Conservation (phyloP, 768 basidiomycete species). For the Ramaria rubella region DNA sequence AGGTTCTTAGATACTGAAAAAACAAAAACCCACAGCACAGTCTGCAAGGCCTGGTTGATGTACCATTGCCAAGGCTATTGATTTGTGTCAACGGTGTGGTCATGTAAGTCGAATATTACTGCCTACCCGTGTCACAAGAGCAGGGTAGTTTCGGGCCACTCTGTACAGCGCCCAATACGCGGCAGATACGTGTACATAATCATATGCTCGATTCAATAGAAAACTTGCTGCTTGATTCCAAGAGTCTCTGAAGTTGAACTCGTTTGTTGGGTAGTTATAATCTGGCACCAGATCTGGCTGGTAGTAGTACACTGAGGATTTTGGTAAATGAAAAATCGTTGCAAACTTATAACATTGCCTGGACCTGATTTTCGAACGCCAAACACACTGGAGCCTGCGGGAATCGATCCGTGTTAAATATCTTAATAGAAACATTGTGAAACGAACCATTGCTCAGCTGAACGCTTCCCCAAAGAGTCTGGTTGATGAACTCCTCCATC, state of each 20-base stretch:
- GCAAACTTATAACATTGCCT: neutral
- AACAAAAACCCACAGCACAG: constrained; percentile 23
- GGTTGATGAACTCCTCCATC: constrained; percentile 42
- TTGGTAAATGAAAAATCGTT: constrained; percentile 28
- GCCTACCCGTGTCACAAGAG: constrained; percentile 29
- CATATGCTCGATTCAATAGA: constrained; percentile 46
- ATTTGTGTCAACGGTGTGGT: too few species aligned
- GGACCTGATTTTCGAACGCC: constrained; percentile 1
- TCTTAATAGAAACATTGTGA: too few species aligned
- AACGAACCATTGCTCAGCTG: constrained; percentile 42
- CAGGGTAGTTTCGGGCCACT: constrained; percentile 51
- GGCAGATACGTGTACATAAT: constrained; percentile 31
- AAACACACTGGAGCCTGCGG: neutral
- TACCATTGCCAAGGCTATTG: constrained; percentile 51
- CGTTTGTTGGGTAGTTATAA: constrained; percentile 44
- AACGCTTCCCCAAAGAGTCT: constrained; percentile 42
- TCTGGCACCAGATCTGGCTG: constrained; percentile 38
- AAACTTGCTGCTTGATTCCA: constrained; percentile 46
- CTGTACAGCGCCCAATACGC: constrained; percentile 53
- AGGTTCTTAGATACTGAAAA: neutral
- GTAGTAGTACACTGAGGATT: constrained; percentile 49
- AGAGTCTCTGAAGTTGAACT: constrained; percentile 53
- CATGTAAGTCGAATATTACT: neutral
- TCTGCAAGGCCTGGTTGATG: constrained; percentile 46
- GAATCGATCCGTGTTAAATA: too few species aligned